Evolutionary conservation across 371 early-diverging fungal genomes (phyloP).

Genomic region (Syncephalastrum sp.): DNA sequence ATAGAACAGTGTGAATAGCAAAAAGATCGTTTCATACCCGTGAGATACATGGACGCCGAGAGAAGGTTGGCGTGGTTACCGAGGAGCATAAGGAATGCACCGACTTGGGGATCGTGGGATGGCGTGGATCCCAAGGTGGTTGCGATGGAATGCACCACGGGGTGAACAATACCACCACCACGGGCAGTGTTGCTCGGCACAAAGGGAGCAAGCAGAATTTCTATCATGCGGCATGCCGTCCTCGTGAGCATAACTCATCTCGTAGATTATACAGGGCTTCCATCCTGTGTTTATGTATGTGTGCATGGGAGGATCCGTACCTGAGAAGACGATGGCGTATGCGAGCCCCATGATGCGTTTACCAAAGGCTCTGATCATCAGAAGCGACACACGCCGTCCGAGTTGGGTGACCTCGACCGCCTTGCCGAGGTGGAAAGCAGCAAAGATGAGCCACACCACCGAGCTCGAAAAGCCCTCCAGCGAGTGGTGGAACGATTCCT

Average conservation of each 20-base stretch:
- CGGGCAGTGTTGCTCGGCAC: slow-evolving; percentile 77
- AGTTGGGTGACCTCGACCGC: slow-evolving; percentile 62
- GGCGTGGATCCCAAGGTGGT: slow-evolving; percentile 47
- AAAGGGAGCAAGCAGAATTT: slow-evolving; percentile 65
- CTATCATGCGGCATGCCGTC: slow-evolving; percentile 24
- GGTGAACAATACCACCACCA: slow-evolving; percentile 71
- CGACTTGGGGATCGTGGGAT: slow-evolving; percentile 29
- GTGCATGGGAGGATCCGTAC: slow-evolving; percentile 18
- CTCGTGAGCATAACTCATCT: slow-evolving; percentile 7
- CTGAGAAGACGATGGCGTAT: slow-evolving; percentile 57
- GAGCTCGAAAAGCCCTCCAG: slow-evolving; percentile 61
- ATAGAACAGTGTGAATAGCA: too few relatives aligned
- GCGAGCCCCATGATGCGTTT: slow-evolving; percentile 54
- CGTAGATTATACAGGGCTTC: not conserved
- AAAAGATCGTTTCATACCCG: slow-evolving; percentile 25
- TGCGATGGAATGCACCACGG: slow-evolving; percentile 66
- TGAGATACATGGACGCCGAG: slow-evolving; percentile 65
- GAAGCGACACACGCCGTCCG: slow-evolving; percentile 57
- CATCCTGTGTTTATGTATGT: too few relatives aligned
- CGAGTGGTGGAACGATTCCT: slow-evolving; percentile 56
- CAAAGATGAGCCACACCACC: slow-evolving; percentile 69
- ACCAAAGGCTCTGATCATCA: slow-evolving; percentile 56
- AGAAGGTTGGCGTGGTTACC: slow-evolving; percentile 64
- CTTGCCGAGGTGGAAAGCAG: slow-evolving; percentile 71
- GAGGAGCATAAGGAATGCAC: slow-evolving; percentile 54